Evolutionary conservation across 2,329 filamentous ascomycete species (phyloP).

Genomic region (Coniochaeta sp.): DNA sequence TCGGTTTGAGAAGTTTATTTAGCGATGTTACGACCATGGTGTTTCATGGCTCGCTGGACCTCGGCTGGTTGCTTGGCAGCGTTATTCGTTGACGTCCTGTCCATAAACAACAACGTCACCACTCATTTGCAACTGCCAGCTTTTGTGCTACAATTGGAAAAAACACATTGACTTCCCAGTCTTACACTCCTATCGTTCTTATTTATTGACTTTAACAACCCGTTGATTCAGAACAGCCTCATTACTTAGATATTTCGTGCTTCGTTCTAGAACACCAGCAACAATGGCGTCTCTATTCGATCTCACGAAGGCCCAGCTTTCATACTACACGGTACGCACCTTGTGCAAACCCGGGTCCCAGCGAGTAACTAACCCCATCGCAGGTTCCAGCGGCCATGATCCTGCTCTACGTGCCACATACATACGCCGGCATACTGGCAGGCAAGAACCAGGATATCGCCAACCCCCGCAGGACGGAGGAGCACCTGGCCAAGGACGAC

Average conservation of each 20-base stretch:
- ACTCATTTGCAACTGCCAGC: not conserved
- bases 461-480: conserved; percentile 27
- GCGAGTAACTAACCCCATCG: not conserved
- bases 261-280: not conserved
- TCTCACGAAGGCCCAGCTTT: conserved; percentile 14
- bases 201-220: no score
- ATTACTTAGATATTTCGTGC: not conserved
- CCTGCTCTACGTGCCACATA: conserved; percentile 25
- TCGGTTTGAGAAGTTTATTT: no score
- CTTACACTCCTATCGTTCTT: no score
- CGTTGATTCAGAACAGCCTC: not conserved
- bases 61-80: not conserved
- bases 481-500: conserved; percentile 22
- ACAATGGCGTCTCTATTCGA: conserved; percentile 11
- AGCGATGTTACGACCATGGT: not conserved
- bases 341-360: not conserved
- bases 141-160: not conserved
- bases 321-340: conserved; percentile 17
- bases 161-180: no score
- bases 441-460: conserved; percentile 26
- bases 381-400: conserved; percentile 33
- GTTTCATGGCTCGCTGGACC: not conserved
- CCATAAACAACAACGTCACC: not conserved
- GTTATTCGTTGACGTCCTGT: not conserved
- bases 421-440: conserved; percentile 20